Evolutionary conservation across 139 green algal genomes (phyloP), one percentile per base, ranked within the genome.

Genomic region (Tetradesmus obliquus): DNA sequence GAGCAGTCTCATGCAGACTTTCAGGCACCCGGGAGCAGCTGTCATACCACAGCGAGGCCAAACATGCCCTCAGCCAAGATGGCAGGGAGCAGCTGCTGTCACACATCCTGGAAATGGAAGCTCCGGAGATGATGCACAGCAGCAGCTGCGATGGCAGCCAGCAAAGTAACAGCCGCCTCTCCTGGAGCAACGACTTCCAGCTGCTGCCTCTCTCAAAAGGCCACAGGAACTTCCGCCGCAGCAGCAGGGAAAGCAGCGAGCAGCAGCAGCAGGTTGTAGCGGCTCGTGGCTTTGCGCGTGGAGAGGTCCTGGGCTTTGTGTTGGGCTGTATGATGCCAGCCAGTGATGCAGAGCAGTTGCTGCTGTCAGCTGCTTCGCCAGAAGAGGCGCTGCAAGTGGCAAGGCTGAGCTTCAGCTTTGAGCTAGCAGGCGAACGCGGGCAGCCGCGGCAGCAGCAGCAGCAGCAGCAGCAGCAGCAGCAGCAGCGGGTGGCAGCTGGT

Each of bases 81-180:
- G 22, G 55, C 81, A 86, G 81, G 51, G 53, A 86, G 45, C 81
- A 86, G 81, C 51, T 86, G 53, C 81, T 86, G 51, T 55, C 19
- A 55, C 45, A 55, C 22, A 86, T 86, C 32, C 32, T 86, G 51
- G 81, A 86, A 51, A 86, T 86, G 54, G 81, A 58, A 22, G 66
- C 81, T 15, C 54, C 81, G 2, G 81, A 86, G 54, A 12, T 62
- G 8, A 10, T 55, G 19, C 22, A 86, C 17, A 76, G 66, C 66
- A 76, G 17, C 66, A 76, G 66, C 66, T n/a, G 17, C 5, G 17
- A 24, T 76, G 66, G 15, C n/a, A n/a, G 17, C 12, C 66, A 76
- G 66, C 15, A 76, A n/a, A 19, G 66, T 45, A 45, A 45, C 0
- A 9, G 66, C 5, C 81, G 66, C 9, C 81, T 86, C 51, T 86